Percentiles rank a stretch among this genome's conserved stretches.
Evolutionary conservation across 768 basidiomycete species (phyloP).

Genomic region (Lactifluus piperatus): DNA sequence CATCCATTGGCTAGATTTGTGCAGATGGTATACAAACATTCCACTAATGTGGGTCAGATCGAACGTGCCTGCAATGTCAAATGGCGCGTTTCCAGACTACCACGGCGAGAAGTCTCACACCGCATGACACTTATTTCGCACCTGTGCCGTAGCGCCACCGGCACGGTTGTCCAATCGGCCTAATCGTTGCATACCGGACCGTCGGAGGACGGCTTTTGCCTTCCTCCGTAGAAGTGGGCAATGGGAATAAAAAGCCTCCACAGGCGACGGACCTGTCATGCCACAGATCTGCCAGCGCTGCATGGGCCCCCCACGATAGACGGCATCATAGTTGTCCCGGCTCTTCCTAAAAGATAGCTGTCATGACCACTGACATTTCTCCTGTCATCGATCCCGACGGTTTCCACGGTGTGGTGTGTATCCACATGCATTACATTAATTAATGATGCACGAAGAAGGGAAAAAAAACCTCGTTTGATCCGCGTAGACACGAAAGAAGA

Average conservation of each 20-base stretch:
- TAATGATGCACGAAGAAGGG: no score
- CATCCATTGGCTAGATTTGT: background rate
- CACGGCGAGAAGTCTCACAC: background rate
- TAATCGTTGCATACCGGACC: no score
- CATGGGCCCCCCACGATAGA: background rate
- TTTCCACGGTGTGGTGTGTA: no score
- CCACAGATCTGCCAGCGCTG: background rate
- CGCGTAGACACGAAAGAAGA: background rate
- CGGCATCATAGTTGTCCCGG: background rate
- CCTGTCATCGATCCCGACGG: no score
- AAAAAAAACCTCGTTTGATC: no score
- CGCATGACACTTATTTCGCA: background rate
- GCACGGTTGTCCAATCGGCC: background rate
- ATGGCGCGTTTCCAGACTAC: background rate
- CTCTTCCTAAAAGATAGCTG: no score
- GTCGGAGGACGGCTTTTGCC: no score
- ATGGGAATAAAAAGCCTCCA: no score
- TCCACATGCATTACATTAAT: no score
- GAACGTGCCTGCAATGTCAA: background rate
- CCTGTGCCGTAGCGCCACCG: background rate
- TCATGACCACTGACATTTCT: no score
- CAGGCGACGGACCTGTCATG: background rate
- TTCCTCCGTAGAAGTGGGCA: no score
- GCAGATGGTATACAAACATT: background rate
- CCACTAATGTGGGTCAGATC: background rate